These are phyloP conservation scores for Excoecaria cochinchinensis DNA, from an alignment of 345 rosid genomes.

Conservation along the genomic window DNA sequence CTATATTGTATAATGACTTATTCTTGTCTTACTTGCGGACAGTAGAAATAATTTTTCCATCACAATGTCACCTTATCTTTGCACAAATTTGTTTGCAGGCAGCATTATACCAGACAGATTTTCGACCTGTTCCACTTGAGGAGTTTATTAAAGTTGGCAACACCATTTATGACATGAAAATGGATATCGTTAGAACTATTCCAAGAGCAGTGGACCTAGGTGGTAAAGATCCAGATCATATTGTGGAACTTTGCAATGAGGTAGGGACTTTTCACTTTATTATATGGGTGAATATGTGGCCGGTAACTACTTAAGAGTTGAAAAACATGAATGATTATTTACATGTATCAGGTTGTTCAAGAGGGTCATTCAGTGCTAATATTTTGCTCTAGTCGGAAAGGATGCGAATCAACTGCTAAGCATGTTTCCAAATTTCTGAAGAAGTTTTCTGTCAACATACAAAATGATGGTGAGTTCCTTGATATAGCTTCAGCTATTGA, in stretches of 20 bases:
- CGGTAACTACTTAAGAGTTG: conserved; percentile 7
- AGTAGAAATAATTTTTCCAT: not conserved
- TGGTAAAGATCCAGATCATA: conserved; percentile 97
- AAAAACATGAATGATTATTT: conserved; percentile 9
- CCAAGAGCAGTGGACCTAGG: conserved; percentile 63
- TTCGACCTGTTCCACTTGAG: conserved; percentile 94
- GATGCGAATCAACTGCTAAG: conserved; percentile 96
- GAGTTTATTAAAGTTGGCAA: conserved; percentile 87
- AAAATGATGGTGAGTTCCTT: conserved; percentile 52
- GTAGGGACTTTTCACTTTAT: conserved; percentile 36
- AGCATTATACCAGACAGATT: conserved; percentile 87
- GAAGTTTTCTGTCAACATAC: conserved; percentile 45
- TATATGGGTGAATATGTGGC: conserved; percentile 3
- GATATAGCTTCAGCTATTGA: conserved; percentile 74
- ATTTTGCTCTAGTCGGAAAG: conserved; percentile 97
- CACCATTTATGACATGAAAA: conserved; percentile 74
- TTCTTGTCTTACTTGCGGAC: not conserved
- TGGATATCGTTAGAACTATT: conserved; percentile 79
- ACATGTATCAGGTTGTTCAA: conserved; percentile 71
- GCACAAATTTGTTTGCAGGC: conserved; percentile 50
- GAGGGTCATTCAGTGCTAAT: conserved; percentile 91
- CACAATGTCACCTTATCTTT: conserved; percentile 3
- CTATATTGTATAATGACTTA: not conserved
- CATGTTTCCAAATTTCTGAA: conserved; percentile 77
- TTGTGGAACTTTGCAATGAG: conserved; percentile 91